Percentiles rank a stretch among this genome's conserved stretches.
Evolutionary conservation across 2,329 filamentous ascomycete species (phyloP).

Genomic region (Microsporum audouinii): DNA sequence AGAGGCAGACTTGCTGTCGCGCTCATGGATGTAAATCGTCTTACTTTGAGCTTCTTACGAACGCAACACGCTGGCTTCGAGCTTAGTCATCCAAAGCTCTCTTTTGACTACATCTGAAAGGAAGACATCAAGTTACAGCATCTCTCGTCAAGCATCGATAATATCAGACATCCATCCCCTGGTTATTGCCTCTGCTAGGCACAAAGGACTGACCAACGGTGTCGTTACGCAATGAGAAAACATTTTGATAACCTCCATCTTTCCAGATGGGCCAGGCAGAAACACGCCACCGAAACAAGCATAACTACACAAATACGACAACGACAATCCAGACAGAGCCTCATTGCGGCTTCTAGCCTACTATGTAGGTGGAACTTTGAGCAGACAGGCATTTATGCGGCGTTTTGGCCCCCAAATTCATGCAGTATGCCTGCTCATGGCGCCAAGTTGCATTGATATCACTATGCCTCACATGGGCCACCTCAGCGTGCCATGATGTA

Average conservation of each 20-base stretch:
- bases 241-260: too few relatives aligned
- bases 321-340: background rate
- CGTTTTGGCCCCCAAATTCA: background rate
- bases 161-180: too few relatives aligned
- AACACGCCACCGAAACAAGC: too few relatives aligned
- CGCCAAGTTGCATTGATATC: background rate
- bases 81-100: background rate
- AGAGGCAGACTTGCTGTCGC: slow-evolving; percentile 7
- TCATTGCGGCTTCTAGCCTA: background rate
- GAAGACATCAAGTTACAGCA: too few relatives aligned
- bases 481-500: background rate
- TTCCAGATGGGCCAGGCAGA: too few relatives aligned
- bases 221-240: too few relatives aligned
- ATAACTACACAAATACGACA: background rate
- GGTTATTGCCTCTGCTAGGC: too few relatives aligned
- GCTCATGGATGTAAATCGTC: background rate
- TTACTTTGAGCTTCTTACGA: background rate
- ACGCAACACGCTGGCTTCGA: slow-evolving; percentile 3
- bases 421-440: background rate
- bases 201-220: too few relatives aligned
- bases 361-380: background rate
- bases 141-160: too few relatives aligned
- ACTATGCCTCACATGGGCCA: background rate
- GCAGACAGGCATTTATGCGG: background rate
- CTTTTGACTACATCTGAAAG: too few relatives aligned